Percentiles rank a stretch among this genome's conserved stretches.
Conservation (phyloP, 306 rosid species). For the Senna tora region DNA sequence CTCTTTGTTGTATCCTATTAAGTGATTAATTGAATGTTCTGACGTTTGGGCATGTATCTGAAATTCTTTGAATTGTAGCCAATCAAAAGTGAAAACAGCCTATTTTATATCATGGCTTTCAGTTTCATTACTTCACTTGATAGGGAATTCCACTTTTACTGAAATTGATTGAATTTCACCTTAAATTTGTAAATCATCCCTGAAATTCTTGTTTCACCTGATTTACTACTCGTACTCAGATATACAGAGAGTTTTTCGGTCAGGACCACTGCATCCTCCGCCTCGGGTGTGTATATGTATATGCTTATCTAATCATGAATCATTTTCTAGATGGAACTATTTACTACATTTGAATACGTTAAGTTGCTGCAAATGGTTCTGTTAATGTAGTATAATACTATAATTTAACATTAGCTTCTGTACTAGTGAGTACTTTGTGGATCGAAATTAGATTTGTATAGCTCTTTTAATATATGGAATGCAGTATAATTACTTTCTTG, state of each 20-base stretch:
- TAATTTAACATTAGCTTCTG: neutral
- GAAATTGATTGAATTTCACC: slow-evolving; percentile 22
- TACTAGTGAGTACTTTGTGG: neutral
- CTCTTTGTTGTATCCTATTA: slow-evolving; percentile 89
- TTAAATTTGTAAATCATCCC: neutral
- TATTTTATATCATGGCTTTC: slow-evolving; percentile 19
- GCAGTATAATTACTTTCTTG: slow-evolving; percentile 12
- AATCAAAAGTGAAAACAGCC: slow-evolving; percentile 1
- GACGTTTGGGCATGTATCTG: neutral
- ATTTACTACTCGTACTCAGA: slow-evolving; percentile 61
- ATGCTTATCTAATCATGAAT: slow-evolving; percentile 13
- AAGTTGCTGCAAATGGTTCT: slow-evolving; percentile 14
- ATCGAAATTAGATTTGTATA: slow-evolving; percentile 22
- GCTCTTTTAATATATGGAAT: slow-evolving; percentile 14
- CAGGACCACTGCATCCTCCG: slow-evolving; percentile 79
- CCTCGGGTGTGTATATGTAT: slow-evolving; percentile 66
- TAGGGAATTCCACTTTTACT: neutral
- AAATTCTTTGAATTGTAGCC: neutral
- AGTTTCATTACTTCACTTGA: neutral
- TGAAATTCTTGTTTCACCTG: slow-evolving; percentile 47
- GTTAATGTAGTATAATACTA: slow-evolving; percentile 15
- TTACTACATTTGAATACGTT: slow-evolving; percentile 22
- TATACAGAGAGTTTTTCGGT: slow-evolving; percentile 88
- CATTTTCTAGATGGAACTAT: slow-evolving; percentile 17
- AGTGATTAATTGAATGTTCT: neutral